Evolutionary conservation across 139 green algal genomes (phyloP), one percentile per base, ranked within the genome.

Genomic region (Raphidocelis subcapitata): DNA sequence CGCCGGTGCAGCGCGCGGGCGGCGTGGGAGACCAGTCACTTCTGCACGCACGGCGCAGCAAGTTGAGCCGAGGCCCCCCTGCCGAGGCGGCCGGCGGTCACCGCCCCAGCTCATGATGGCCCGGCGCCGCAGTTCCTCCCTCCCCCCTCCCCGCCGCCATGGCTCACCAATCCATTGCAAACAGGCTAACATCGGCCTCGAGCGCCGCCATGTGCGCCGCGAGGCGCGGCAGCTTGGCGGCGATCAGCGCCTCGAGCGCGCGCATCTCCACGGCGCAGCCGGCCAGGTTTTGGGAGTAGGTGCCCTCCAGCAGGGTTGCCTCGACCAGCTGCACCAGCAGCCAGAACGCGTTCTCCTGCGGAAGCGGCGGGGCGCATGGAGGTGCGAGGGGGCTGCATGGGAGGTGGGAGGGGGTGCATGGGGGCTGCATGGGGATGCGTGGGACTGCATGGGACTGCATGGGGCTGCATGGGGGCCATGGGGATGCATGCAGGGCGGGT

Each of bases 121-220:
- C 16, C 23, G 52, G 15, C 3, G 12, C 8, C 12, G 41, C 24
- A 8, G 23, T 4, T 59, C 52, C 20, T 15, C 52, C 52, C 3
- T 59, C 12, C 52, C 15, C 12, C 52, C 52, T 10, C 10, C 41
- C 20, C 10, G 12, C 52, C 3, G 52, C 52, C 3, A n/a, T 18
- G 23, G 28, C 72, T 47, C 35, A 90, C 90, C 91, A 96, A 76
- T 95, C 90, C 35, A 89, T 95, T 29, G 91, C 90, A 1, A 96
- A 78, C 52, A 95, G 87, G 62, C 76, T 85, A 68, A 94, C 92
- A 76, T 94, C 89, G 59, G 86, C 89, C 36, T 84, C 70, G 5
- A 89, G 78, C 5, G 49, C 36, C 2, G 63, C 54, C 21, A 96
- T 61, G 67, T 94, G 90, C 12, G 65, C 64, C 15, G 82, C 77